Percentiles rank a stretch among this genome's conserved stretches.
Conservation (phyloP, 2,329 filamentous ascomycete genomes). For the Cladosporium colombiae region DNA sequence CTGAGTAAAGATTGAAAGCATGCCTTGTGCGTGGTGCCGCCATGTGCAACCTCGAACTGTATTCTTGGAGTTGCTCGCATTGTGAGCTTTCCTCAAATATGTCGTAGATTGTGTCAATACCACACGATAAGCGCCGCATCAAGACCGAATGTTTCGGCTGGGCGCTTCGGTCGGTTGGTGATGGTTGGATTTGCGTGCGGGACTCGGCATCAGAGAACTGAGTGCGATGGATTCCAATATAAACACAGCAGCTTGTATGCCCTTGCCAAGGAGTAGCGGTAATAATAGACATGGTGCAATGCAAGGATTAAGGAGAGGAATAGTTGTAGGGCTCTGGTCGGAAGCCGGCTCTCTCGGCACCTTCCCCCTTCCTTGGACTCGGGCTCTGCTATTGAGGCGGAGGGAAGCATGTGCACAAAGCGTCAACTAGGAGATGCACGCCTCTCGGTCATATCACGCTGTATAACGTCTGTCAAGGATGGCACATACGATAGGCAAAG, state of each 20-base stretch:
- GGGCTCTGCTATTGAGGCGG: background rate
- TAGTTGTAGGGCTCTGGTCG: background rate
- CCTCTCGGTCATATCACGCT: slow-evolving; percentile 6
- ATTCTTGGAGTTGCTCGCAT: background rate
- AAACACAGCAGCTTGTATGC: background rate
- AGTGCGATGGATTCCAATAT: background rate
- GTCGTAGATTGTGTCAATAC: background rate
- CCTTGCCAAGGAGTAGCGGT: background rate
- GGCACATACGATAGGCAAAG: background rate
- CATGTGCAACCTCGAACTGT: background rate
- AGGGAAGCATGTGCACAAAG: slow-evolving; percentile 5
- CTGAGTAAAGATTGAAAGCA: background rate
- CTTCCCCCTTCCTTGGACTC: background rate
- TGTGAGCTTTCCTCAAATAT: background rate
- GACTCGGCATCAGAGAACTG: background rate
- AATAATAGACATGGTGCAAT: background rate
- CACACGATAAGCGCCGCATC: background rate
- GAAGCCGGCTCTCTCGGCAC: background rate
- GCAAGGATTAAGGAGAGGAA: background rate
- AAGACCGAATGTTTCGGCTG: background rate
- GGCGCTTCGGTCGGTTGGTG: background rate
- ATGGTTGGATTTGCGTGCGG: background rate
- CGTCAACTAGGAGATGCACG: background rate
- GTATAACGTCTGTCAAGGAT: background rate
- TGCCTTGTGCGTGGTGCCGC: background rate